Evolutionary conservation across 1,284 basidiomycete species (phyloP).

Genomic region (Waitea zeae): DNA sequence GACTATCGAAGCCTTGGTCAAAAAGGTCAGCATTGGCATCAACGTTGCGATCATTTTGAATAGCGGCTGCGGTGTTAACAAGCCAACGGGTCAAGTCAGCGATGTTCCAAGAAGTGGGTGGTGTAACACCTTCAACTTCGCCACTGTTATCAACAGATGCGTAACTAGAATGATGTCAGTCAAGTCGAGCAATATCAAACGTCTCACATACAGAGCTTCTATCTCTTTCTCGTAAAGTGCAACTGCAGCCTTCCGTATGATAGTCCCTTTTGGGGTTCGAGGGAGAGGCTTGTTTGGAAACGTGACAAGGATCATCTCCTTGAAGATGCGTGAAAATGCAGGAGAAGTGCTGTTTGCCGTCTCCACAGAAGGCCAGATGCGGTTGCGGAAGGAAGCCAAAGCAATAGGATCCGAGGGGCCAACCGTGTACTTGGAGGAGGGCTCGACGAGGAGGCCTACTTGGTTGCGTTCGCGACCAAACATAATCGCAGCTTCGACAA

Average conservation of each 20-base stretch:
- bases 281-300: constrained; percentile 3
- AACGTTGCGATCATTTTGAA: background rate
- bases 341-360: constrained; percentile 9
- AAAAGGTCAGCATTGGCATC: constrained; percentile 13
- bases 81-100: constrained; percentile 13
- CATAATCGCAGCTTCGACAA: constrained; percentile 13
- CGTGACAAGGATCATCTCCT: constrained; percentile 7
- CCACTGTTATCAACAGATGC: too few species aligned
- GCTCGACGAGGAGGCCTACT: constrained; percentile 23
- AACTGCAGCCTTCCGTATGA: constrained; percentile 5
- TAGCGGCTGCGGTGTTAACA: background rate
- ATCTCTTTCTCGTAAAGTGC: constrained; percentile 5
- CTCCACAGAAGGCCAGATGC: constrained; percentile 15
- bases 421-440: constrained; percentile 9
- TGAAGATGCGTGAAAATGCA: constrained; percentile 9
- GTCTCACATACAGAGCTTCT: constrained; percentile 5
- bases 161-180: too few species aligned
- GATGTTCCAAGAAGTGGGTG: constrained; percentile 9
- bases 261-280: constrained; percentile 6
- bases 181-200: too few species aligned
- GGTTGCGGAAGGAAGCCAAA: constrained; percentile 15
- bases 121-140: constrained; percentile 6
- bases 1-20: constrained; percentile 17
- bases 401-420: constrained; percentile 12
- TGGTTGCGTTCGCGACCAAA: constrained; percentile 21